Percentiles rank a stretch among this genome's conserved stretches.
phyloP scores from a whole-genome alignment of 2,329 filamentous ascomycete species.

The Passalora sequoiae region DNA sequence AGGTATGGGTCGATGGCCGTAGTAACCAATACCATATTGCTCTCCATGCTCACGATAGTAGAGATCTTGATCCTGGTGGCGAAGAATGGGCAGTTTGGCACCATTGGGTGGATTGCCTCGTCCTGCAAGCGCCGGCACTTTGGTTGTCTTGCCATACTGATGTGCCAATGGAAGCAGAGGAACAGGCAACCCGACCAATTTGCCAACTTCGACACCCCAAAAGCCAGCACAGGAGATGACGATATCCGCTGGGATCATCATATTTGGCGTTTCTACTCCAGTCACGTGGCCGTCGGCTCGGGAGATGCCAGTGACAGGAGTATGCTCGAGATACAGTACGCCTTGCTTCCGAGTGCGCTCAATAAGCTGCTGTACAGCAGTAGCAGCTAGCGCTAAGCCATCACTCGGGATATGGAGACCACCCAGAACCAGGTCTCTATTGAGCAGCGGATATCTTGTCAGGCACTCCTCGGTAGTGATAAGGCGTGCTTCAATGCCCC shows the following conservation, averaged over 20 bases:
- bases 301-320: slow-evolving; percentile 55
- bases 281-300: slow-evolving; percentile 48
- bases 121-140: slow-evolving; percentile 44
- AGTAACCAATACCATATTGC: slow-evolving; percentile 59
- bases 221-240: slow-evolving; percentile 60
- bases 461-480: slow-evolving; percentile 51
- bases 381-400: slow-evolving; percentile 56
- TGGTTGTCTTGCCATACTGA: slow-evolving; percentile 59
- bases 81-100: slow-evolving; percentile 54
- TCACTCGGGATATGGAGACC: slow-evolving; percentile 58
- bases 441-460: slow-evolving; percentile 51
- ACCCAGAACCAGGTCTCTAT: slow-evolving; percentile 47
- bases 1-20: slow-evolving; percentile 59
- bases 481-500: slow-evolving; percentile 54
- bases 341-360: slow-evolving; percentile 54
- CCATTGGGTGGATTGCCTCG: slow-evolving; percentile 45
- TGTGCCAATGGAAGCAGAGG: slow-evolving; percentile 58
- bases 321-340: slow-evolving; percentile 53
- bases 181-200: slow-evolving; percentile 55
- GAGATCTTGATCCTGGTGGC: slow-evolving; percentile 59
- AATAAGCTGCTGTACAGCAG: slow-evolving; percentile 58
- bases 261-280: slow-evolving; percentile 40
- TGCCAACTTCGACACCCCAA: slow-evolving; percentile 61
- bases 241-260: slow-evolving; percentile 52
- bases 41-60: slow-evolving; percentile 63